phyloP scores from a whole-genome alignment of 2,329 filamentous ascomycete species.

The Cryphonectria japonica region DNA sequence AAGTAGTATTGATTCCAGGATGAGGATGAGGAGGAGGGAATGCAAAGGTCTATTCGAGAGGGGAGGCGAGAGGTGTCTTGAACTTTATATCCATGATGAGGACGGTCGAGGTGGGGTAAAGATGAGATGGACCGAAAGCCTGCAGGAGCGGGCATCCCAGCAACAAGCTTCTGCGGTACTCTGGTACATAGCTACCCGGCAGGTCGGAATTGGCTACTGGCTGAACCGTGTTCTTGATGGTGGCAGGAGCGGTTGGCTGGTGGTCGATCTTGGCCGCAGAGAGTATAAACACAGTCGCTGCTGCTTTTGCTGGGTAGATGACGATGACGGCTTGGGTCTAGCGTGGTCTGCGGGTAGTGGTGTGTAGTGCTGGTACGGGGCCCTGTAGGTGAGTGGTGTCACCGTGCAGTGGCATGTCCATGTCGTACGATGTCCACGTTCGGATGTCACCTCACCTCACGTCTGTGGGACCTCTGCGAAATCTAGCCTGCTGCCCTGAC shows the following conservation, averaged over 20 bases:
- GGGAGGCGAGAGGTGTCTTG: not conserved
- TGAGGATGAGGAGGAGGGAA: not conserved
- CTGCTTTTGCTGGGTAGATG: not conserved
- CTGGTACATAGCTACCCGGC: not conserved
- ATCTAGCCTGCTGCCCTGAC: not conserved
- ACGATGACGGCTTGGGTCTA: not conserved
- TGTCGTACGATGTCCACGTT: constrained; percentile 15
- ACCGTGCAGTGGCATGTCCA: constrained; percentile 7
- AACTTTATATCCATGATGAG: constrained; percentile 11
- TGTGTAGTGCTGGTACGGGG: not conserved
- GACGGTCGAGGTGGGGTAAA: constrained; percentile 3
- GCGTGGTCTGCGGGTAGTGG: not conserved
- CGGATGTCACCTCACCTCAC: constrained; percentile 9
- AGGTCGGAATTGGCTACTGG: not conserved
- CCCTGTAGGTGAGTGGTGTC: not conserved
- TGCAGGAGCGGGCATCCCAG: not conserved
- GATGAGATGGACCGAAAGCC: not conserved
- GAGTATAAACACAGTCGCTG: not conserved
- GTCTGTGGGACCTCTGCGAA: not conserved
- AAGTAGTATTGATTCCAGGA: constrained; percentile 4
- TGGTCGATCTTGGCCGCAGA: constrained; percentile 2
- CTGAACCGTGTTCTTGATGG: not conserved
- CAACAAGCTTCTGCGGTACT: not conserved
- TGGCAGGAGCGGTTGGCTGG: not conserved
- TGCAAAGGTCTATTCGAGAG: not conserved